Conservation (phyloP, 257 asterid genomes). For the Solanum paucissectum region DNA sequence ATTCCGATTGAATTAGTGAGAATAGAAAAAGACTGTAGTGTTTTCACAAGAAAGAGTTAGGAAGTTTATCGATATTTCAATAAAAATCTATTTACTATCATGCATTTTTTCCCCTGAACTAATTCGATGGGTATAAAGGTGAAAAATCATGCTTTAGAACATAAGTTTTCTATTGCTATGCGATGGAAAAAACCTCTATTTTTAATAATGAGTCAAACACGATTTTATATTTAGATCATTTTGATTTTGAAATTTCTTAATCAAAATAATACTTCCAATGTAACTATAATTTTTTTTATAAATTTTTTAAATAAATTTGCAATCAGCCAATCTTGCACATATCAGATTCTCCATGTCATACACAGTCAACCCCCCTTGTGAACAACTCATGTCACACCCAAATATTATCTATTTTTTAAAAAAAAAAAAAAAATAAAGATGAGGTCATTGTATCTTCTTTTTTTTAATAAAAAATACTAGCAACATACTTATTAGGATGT, state of each 20-base stretch:
- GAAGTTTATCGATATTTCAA: too few relatives aligned
- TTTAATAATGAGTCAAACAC: neutral
- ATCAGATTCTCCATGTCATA: neutral
- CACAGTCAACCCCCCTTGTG: neutral
- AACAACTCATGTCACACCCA: neutral
- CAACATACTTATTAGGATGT: neutral
- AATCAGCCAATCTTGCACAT: neutral
- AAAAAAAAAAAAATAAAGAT: neutral
- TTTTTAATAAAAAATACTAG: neutral
- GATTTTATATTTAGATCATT: neutral
- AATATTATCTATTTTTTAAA: neutral
- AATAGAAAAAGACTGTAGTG: neutral
- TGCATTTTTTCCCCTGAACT: accelerated
- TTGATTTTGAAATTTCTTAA: neutral
- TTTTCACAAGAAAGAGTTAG: too few relatives aligned
- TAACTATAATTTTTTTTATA: neutral
- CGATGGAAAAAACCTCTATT: neutral
- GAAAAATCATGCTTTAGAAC: neutral
- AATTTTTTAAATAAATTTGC: neutral
- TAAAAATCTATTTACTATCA: neutral
- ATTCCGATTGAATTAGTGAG: neutral
- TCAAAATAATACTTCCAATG: neutral
- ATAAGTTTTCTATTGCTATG: neutral
- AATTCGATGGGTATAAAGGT: neutral
- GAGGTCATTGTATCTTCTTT: neutral